A percentile compares a stretch with the other conserved stretches of the same genome.
These are phyloP conservation scores for Selaginella tamariscina DNA, from an alignment of 75 land plant species.

Conservation along the genomic window DNA sequence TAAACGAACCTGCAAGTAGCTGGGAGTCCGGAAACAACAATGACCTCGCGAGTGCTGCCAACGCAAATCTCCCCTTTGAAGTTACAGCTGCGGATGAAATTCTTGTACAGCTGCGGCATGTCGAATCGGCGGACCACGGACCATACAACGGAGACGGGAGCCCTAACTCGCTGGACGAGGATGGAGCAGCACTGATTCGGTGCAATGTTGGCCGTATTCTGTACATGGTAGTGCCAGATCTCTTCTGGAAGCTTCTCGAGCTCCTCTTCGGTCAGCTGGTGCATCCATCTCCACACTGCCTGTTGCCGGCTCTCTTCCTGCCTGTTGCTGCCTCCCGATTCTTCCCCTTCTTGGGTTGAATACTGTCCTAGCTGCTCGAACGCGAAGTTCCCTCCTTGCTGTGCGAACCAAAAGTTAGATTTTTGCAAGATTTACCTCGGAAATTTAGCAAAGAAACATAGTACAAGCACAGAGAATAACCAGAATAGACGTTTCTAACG, in stretches of 20 bases:
- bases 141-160: conserved; percentile 19
- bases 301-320: too few species aligned
- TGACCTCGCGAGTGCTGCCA: conserved; percentile 13
- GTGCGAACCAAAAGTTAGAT: too few species aligned
- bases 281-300: neutral
- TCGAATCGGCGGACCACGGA: conserved; percentile 28
- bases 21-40: conserved; percentile 19
- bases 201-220: neutral
- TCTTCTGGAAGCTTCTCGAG: neutral
- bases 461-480: too few species aligned
- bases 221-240: neutral
- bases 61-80: conserved; percentile 11
- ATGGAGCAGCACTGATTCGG: conserved; percentile 13
- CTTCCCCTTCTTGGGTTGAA: neutral
- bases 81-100: conserved; percentile 20
- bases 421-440: too few species aligned
- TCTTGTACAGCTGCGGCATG: conserved; percentile 24
- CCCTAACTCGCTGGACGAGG: conserved; percentile 17
- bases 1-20: too few species aligned
- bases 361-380: neutral
- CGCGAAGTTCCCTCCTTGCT: neutral
- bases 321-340: neutral
- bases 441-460: too few species aligned
- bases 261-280: neutral
- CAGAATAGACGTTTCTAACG: too few species aligned